Evolutionary conservation across 2,329 filamentous ascomycete species (phyloP).

Genomic region (Alternaria consortialis): DNA sequence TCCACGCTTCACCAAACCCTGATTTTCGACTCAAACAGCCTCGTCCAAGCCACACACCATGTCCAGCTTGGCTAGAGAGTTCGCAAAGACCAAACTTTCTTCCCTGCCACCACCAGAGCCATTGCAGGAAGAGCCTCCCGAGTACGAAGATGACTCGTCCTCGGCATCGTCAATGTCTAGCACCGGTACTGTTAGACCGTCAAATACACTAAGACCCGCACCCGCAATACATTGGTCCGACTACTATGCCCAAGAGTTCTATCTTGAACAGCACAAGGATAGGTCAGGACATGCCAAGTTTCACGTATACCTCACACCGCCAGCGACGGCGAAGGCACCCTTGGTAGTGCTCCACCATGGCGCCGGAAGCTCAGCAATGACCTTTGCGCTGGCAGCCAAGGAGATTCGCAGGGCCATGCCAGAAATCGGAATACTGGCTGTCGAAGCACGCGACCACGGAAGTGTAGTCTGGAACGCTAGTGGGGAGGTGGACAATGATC

Average conservation of each 20-base stretch:
- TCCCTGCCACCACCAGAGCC: slow-evolving; percentile 66
- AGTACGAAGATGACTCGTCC: slow-evolving; percentile 60
- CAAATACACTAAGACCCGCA: slow-evolving; percentile 70
- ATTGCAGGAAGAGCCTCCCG: slow-evolving; percentile 57
- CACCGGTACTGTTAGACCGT: slow-evolving; percentile 88
- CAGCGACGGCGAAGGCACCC: slow-evolving; percentile 71
- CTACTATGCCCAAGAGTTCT: slow-evolving; percentile 90
- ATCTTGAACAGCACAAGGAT: slow-evolving; percentile 62
- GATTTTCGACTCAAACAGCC: slow-evolving; percentile 12
- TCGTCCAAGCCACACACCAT: slow-evolving; percentile 57
- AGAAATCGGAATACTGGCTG: slow-evolving; percentile 80
- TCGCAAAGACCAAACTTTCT: slow-evolving; percentile 77
- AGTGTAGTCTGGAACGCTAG: slow-evolving; percentile 60
- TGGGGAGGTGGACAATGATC: slow-evolving; percentile 63
- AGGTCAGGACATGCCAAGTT: slow-evolving; percentile 65
- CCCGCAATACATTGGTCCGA: slow-evolving; percentile 81
- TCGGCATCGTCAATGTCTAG: slow-evolving; percentile 87
- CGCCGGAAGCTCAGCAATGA: slow-evolving; percentile 90
- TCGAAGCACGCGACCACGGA: slow-evolving; percentile 90
- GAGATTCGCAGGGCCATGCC: slow-evolving; percentile 82
- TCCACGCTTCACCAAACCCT: slow-evolving; percentile 8
- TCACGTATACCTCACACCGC: slow-evolving; percentile 89
- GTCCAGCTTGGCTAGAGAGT: slow-evolving; percentile 83
- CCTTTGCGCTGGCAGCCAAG: slow-evolving; percentile 82
- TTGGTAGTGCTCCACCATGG: slow-evolving; percentile 96